Evolutionary conservation across 352 stramenopile species (phyloP), one percentile per base, ranked within the genome.

Genomic region (Phytophthora pistaciae): DNA sequence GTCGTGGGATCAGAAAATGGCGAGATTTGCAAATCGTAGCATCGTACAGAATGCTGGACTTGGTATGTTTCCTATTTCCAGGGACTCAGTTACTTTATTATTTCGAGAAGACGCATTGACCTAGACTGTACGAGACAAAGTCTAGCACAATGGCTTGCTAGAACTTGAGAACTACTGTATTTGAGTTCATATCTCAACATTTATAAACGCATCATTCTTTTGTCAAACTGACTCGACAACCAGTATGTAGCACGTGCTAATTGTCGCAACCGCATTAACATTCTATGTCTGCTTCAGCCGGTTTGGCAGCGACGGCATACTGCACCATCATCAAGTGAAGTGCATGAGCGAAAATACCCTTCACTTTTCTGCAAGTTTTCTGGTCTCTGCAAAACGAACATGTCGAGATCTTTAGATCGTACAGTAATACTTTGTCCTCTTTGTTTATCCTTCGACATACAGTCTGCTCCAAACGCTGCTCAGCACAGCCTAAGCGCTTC

Each of bases 1-100:
- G 36, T 36, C 25, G 64, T 21, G 18, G 53, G 64, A 62, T 57
- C 48, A 67, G 57, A 61, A 27, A 55, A 38, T 8, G 2, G 50
- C 50, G 13, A 14, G 64, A 72, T 72, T 72, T 72, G 64, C 58
- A 56, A 20, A 31, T 72, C 57, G 57, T 72, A 33, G 40, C 38
- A 61, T 72, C 57, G 64, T 70, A 44, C 54, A 21, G n/a, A 46
- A 21, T 21, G 50, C 33, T 33, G 33, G 20, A 60, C 31, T 48
- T 31, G 55, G 55, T 25, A 29, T 54, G 46, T 20, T 29, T 54
- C 11, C 14, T 54, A 54, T 54, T 54, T 54, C 46, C 14, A 13
- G 46, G n/a, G 55, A 21, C 38, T 21, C 33, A 49, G 55, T 50
- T 23, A 21, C 4, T 31, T 18, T 60, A 60, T 36, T 60, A 60